These are phyloP conservation scores for Cryptococcus amylolentus DNA, from an alignment of 1,284 basidiomycete genomes.

Conservation along the genomic window DNA sequence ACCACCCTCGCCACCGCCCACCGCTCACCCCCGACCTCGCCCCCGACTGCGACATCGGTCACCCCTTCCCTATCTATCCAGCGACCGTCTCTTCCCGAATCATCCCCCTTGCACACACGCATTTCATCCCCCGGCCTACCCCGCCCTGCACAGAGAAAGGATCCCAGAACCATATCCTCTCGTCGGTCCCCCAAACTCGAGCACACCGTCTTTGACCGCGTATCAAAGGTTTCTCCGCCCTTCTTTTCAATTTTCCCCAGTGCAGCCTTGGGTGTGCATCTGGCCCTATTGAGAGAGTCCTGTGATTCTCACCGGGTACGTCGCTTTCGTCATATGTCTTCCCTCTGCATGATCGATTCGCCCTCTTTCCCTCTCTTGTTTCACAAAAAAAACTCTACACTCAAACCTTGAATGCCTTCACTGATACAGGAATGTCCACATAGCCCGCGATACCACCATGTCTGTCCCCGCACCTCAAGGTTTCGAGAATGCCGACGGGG, in stretches of 20 bases:
- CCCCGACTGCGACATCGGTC: neutral
- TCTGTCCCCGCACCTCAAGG: too few species aligned
- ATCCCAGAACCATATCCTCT: neutral
- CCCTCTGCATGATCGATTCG: neutral
- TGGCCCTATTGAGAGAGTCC: neutral
- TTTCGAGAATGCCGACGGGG: too few species aligned
- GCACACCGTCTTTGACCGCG: neutral
- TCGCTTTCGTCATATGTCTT: neutral
- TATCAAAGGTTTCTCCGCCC: neutral
- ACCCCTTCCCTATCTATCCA: neutral
- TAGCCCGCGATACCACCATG: too few species aligned
- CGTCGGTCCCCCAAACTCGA: neutral
- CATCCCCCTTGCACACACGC: neutral
- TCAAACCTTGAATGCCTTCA: neutral
- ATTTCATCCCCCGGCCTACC: neutral
- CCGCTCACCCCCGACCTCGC: neutral
- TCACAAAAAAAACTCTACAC: neutral
- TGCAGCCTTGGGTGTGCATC: neutral
- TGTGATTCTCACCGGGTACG: neutral
- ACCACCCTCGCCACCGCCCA: neutral
- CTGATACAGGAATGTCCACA: neutral
- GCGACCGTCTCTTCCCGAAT: too few species aligned
- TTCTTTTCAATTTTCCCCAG: neutral
- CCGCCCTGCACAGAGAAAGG: neutral
- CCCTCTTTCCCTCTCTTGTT: neutral